Evolutionary conservation across 31 red algal genomes (phyloP), one percentile per base, ranked within the genome.

Genomic region (Odonthalia washingtoniensis): DNA sequence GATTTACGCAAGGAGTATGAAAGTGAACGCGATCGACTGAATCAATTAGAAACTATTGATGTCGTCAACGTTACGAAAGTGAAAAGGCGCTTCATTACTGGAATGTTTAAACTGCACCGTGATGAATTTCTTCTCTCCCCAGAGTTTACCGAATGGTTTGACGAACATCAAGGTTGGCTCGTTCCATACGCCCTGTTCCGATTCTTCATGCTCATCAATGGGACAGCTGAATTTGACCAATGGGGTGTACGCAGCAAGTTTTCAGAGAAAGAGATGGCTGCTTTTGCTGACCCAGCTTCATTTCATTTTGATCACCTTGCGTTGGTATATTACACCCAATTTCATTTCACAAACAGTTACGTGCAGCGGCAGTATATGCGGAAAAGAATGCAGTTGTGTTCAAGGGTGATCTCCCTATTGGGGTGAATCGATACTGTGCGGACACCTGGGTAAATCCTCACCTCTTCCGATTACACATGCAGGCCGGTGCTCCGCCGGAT

Each of bases 361-460:
- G 74, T 31, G 89, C 77, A 24, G 90, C 90, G 2, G 65, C 93
- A 0, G 87, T 81, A 35, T 98, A 95, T 64, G 96, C 96, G 21
- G 91, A 89, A 72, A 40, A 79, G 5, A 52, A 91, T 65, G 53
- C 63, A 34, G 84, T 98, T 32, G 77, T 98, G 37, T 87, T 98
- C 44, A 98, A 98, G 72, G 93, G 96, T 40, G 96, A 98, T 65
- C 74, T 98, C 18, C 96, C 96, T 2, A 95, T 98, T 64, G 96
- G 96, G 41, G 96, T 98, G 6, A 95, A 98, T 81, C 77, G 93
- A 18, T 81, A 93, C 69, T 95, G 93, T 60, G 89, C 78, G 31
- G 96, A 98, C 70, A 95, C 96, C 38, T 98, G 96, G 96, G 81
- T 91, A 37, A 80, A 98, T 53, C 96, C 93, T 34, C 89, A 98